phyloP scores from a whole-genome alignment of 2,329 filamentous ascomycete genomes.

The Pleomassaria siparia region DNA sequence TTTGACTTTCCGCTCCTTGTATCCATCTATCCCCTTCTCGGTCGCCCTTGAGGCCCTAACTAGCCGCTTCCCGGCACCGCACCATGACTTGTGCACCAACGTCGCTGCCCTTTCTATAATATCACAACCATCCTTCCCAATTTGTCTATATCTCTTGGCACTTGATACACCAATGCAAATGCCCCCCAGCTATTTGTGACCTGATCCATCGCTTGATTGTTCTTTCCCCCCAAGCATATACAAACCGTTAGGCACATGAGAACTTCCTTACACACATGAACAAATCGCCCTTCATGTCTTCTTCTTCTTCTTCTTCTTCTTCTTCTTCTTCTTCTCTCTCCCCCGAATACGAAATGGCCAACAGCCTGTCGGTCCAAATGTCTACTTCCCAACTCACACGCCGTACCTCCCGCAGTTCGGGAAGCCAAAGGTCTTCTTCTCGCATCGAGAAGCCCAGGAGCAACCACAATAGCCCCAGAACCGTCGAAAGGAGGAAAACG shows the following conservation, averaged over 20 bases:
- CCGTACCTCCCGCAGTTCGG: conserved; percentile 37
- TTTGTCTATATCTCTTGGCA: conserved; percentile 42
- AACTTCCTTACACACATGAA: neutral
- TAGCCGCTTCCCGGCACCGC: conserved; percentile 31
- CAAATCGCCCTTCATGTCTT: conserved; percentile 18
- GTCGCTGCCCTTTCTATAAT: conserved; percentile 26
- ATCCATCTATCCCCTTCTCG: conserved; percentile 36
- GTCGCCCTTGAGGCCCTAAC: conserved; percentile 24
- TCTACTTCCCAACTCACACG: conserved; percentile 29
- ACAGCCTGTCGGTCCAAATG: conserved; percentile 31
- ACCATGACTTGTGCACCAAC: conserved; percentile 37
- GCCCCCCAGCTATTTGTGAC: conserved; percentile 23
- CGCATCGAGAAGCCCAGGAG: conserved; percentile 45
- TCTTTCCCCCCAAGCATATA: neutral
- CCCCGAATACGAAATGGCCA: conserved; percentile 15
- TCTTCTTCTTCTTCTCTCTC: conserved; percentile 18
- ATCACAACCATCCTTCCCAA: conserved; percentile 37
- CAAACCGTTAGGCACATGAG: neutral
- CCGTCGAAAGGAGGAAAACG: conserved; percentile 41
- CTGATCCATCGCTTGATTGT: conserved; percentile 7
- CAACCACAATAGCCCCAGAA: conserved; percentile 41
- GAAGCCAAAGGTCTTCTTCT: conserved; percentile 35
- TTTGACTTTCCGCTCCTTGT: conserved; percentile 36
- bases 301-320: conserved; percentile 17
- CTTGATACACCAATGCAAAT: conserved; percentile 40